phyloP scores from a whole-genome alignment of 768 basidiomycete genomes.

The Calocybe gangraenosa region DNA sequence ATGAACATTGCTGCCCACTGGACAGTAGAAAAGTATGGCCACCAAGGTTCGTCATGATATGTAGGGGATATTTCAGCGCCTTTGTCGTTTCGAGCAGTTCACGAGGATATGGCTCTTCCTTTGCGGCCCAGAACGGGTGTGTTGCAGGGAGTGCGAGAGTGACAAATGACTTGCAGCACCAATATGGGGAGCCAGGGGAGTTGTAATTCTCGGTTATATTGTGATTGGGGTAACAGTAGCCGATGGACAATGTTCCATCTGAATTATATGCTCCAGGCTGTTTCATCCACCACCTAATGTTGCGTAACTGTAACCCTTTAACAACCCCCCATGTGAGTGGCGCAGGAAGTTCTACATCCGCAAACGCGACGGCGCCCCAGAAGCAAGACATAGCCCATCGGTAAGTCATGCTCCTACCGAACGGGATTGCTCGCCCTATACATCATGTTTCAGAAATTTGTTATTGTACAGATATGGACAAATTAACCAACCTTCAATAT shows the following conservation, averaged over 20 bases:
- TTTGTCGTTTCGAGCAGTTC: conserved; percentile 43
- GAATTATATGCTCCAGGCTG: conserved; percentile 57
- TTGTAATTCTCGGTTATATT: conserved; percentile 81
- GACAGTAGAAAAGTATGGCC: conserved; percentile 70
- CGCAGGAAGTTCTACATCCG: conserved; percentile 62
- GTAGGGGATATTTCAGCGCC: conserved; percentile 56
- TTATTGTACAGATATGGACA: neutral
- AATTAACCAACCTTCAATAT: conserved; percentile 51
- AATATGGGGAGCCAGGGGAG: conserved; percentile 74
- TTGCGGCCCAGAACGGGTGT: conserved; percentile 69
- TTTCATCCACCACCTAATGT: conserved; percentile 67
- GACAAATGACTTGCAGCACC: conserved; percentile 78
- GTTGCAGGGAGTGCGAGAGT: conserved; percentile 57
- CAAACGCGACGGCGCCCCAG: conserved; percentile 72
- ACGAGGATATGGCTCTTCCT: conserved; percentile 63
- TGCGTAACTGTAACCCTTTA: conserved; percentile 70
- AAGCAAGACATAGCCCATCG: conserved; percentile 81
- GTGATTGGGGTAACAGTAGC: conserved; percentile 66
- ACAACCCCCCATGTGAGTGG: conserved; percentile 73
- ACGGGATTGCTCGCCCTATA: conserved; percentile 67
- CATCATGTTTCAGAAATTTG: neutral
- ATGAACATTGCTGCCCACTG: conserved; percentile 76
- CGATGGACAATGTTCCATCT: conserved; percentile 70
- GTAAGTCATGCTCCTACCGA: conserved; percentile 73
- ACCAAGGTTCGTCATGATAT: conserved; percentile 60